Evolutionary conservation across 1,139 yeast species (phyloP), one percentile per base, ranked within the genome.

Genomic region (Lodderomyces margitis): DNA sequence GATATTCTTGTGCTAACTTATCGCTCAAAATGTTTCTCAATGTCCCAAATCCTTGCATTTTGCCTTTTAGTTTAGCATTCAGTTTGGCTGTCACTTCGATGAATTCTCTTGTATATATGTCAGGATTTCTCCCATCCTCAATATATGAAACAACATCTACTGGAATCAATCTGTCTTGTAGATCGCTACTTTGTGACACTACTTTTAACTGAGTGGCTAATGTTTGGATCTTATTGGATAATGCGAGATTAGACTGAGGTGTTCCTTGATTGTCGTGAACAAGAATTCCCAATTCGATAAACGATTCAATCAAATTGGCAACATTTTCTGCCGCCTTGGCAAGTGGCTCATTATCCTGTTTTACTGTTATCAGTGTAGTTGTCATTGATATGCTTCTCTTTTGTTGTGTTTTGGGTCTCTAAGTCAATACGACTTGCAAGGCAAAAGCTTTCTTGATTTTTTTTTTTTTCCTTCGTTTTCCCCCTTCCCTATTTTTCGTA

Each of bases 81-180:
- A 89, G 83, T 53, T 87, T 83, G 21, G 91, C 83, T 16, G 92
- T 85, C 34, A 92, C 87, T 60, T 92, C 98, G 9, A 91, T 88
- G 64, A 92, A 92, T 63, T 94, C 98, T 58, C 98, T 75, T 0
- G 98, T 89, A 61, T 92, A 92, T 37, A 92, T 91, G 58, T 92
- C 98, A 0, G 99, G 98, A 57, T 92, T 92, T 51, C 98, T 72
- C 2, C 98, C 98, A 55, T 89, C 95, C 58, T 92, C 98, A 36
- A 92, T 87, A 58, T 92, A 86, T 46, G 83, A 81, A 6, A 87
- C 66, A 12, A 87, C 89, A 56, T 87, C 96, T 36, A 83, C 59
- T 0, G 96, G 95, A 2, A 87, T 72, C 1, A 82, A 79, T 41
- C 58, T 70, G 42, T 69, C 64, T 30, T 54, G 57, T 32, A 72